Evolutionary conservation across 1,284 basidiomycete species (phyloP).

Genomic region (Phellinidium pouzarii): DNA sequence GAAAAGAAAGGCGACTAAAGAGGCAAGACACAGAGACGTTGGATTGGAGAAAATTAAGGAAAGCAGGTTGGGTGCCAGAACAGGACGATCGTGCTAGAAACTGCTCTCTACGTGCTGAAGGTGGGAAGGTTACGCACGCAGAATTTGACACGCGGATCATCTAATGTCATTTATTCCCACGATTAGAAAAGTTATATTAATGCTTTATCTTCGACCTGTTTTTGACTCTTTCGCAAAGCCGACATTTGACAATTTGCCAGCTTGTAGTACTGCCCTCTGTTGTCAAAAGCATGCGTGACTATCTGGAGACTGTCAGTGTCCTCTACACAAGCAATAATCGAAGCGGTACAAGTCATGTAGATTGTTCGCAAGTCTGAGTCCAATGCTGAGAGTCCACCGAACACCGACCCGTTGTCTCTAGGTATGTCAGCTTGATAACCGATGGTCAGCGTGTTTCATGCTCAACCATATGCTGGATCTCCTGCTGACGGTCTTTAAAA

Average conservation of each 20-base stretch:
- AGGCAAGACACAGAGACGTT: not conserved
- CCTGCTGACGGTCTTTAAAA: not conserved
- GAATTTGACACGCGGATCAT: no score
- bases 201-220: not conserved
- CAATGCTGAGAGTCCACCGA: not conserved
- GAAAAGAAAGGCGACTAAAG: not conserved
- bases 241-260: not conserved
- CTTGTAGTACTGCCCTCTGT: not conserved
- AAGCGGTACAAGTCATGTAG: no score
- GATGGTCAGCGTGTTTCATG: no score
- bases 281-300: no score
- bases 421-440: not conserved
- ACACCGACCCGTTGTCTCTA: not conserved
- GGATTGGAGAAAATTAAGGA: not conserved
- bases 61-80: conserved; percentile 3
- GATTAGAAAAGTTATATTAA: not conserved
- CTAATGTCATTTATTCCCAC: not conserved
- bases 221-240: not conserved
- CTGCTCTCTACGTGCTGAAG: not conserved
- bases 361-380: not conserved
- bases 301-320: no score
- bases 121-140: not conserved
- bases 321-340: no score
- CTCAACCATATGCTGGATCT: not conserved
- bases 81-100: not conserved